Conservation (phyloP, 73 alveolate genomes). For the Breviolum minutum region DNA sequence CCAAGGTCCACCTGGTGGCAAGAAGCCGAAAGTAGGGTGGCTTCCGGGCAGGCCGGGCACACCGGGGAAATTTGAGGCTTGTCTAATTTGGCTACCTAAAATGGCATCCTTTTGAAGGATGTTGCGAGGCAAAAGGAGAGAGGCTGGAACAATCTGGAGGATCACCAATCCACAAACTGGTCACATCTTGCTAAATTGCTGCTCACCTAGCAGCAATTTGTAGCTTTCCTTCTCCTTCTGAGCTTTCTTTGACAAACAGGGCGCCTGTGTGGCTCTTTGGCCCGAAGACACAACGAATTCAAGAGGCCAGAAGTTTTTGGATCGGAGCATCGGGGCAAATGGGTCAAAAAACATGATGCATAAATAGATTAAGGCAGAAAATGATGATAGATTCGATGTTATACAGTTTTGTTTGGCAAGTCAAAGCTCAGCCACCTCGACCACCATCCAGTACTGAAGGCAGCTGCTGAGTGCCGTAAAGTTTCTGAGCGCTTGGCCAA, state of each 20-base stretch:
- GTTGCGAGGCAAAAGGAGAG: too few species aligned
- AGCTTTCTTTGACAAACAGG: neutral
- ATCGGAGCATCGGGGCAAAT: too few species aligned
- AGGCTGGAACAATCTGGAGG: too few species aligned
- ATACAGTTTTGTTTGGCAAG: neutral
- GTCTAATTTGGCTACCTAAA: too few species aligned
- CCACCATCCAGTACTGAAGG: neutral
- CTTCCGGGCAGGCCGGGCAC: constrained; percentile 70
- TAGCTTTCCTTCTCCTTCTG: neutral
- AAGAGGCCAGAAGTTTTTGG: constrained; percentile 27
- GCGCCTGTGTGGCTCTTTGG: constrained; percentile 90
- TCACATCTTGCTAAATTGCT: too few species aligned
- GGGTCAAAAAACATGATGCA: neutral
- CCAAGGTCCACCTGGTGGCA: neutral
- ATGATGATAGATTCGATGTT: neutral
- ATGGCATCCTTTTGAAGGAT: too few species aligned
- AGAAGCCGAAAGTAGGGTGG: constrained; percentile 64
- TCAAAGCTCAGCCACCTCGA: neutral
- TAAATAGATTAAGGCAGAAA: too few species aligned
- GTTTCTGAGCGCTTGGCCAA: constrained; percentile 69
- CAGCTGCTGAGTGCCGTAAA: constrained; percentile 73
- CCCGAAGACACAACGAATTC: constrained; percentile 43
- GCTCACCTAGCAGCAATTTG: neutral
- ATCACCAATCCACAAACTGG: too few species aligned
- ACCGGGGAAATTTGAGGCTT: neutral